Conservation (phyloP, 208 protist genomes). For the Trichomonas gallinae region DNA sequence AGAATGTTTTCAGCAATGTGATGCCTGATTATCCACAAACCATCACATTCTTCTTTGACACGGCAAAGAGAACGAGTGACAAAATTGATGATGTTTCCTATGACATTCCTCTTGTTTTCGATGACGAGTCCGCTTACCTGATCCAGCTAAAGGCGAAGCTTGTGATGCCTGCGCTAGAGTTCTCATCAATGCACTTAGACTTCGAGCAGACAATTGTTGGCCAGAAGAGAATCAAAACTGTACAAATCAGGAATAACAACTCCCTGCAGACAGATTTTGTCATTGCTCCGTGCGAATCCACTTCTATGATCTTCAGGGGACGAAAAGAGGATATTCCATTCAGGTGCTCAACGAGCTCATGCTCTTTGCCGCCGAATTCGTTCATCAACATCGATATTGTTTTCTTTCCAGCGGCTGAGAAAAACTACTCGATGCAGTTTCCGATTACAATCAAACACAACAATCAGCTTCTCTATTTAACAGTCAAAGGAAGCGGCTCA, state of each 20-base stretch:
- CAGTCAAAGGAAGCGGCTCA: not conserved
- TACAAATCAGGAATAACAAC: not conserved
- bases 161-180: not conserved
- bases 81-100: not conserved
- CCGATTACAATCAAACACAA: not conserved
- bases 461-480: not conserved
- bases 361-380: not conserved
- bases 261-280: not conserved
- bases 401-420: not conserved
- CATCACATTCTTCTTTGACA: not conserved
- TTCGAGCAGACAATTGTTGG: not conserved
- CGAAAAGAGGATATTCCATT: not conserved
- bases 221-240: not conserved
- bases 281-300: not conserved
- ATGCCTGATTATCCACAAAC: not conserved
- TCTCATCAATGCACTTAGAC: not conserved
- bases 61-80: not conserved
- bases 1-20: not conserved
- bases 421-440: not conserved
- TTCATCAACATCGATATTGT: not conserved
- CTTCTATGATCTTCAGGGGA: not conserved
- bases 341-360: not conserved
- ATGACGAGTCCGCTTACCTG: not conserved
- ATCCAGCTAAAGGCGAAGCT: not conserved
- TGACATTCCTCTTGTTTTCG: not conserved